These are phyloP conservation scores for Eimeria maxima DNA, from an alignment of 169 alveolate genomes.

Conservation along the genomic window DNA sequence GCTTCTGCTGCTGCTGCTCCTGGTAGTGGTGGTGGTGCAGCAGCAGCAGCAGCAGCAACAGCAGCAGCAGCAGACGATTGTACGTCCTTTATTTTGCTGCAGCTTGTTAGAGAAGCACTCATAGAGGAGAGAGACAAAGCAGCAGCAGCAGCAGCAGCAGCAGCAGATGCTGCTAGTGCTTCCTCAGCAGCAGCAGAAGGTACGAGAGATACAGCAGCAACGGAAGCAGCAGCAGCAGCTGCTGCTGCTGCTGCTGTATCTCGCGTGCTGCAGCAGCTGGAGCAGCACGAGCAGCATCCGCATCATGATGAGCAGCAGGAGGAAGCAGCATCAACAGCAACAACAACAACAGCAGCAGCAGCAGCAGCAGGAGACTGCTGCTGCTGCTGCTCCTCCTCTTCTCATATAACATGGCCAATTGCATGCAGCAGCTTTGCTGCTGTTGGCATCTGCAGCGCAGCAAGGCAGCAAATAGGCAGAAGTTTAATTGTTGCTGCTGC, in stretches of 20 bases:
- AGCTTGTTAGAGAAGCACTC: constrained; percentile 25
- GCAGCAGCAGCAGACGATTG: not conserved
- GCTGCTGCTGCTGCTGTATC: not conserved
- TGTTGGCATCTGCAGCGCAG: not conserved
- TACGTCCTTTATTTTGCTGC: constrained; percentile 10
- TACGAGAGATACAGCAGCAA: not conserved
- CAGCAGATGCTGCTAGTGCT: constrained; percentile 6
- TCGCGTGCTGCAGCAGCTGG: constrained; percentile 2
- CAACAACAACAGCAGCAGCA: not conserved
- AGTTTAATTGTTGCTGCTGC: constrained; percentile 44
- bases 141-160: constrained; percentile 51
- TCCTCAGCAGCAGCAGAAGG: not conserved
- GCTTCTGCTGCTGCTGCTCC: constrained; percentile 58
- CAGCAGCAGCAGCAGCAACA: not conserved
- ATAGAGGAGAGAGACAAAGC: constrained; percentile 16
- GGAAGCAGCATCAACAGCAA: constrained; percentile 31
- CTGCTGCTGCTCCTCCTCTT: no score
- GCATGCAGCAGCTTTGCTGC: constrained; percentile 24
- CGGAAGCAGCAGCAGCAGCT: constrained; percentile 43
- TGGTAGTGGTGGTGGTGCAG: not conserved
- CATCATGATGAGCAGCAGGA: no score
- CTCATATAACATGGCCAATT: not conserved
- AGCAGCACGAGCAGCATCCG: not conserved
- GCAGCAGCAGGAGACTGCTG: no score
- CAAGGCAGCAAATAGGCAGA: constrained; percentile 42